Conservation (phyloP, 331 rosid genomes). For the Stylosanthes scabra region DNA sequence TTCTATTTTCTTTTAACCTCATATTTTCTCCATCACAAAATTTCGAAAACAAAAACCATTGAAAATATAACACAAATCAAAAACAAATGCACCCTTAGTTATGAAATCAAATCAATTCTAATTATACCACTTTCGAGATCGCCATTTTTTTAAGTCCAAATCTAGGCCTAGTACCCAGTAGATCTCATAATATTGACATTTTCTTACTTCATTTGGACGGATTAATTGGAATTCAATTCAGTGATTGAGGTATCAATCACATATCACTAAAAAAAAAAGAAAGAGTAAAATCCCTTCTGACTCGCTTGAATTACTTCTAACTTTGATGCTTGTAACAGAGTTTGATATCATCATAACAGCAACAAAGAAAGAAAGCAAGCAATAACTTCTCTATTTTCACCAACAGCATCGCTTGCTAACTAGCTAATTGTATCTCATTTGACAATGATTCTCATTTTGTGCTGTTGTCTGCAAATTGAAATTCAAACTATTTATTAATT, state of each 20-base stretch:
- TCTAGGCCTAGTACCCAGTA: background rate
- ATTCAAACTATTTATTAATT: background rate
- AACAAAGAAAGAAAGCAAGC: conserved; percentile 4
- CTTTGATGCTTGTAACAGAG: conserved; percentile 7
- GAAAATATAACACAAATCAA: too few species aligned
- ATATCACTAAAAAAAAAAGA: background rate
- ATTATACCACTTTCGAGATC: background rate
- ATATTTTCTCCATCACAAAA: too few species aligned
- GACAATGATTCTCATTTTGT: background rate
- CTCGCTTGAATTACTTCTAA: background rate
- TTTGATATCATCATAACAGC: background rate
- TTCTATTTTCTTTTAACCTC: too few species aligned
- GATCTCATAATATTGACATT: background rate
- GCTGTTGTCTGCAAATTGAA: background rate
- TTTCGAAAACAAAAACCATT: too few species aligned
- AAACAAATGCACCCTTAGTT: too few species aligned
- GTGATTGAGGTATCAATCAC: background rate
- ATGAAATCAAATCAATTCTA: too few species aligned
- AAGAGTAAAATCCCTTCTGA: too few species aligned
- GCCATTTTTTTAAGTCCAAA: background rate
- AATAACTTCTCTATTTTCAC: background rate
- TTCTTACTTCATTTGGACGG: background rate
- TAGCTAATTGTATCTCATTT: background rate
- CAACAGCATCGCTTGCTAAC: background rate
- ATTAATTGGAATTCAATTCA: conserved; percentile 11